Base-by-base conservation (phyloP, 305 asterid species). In the Coffea humblotiana region DNA sequence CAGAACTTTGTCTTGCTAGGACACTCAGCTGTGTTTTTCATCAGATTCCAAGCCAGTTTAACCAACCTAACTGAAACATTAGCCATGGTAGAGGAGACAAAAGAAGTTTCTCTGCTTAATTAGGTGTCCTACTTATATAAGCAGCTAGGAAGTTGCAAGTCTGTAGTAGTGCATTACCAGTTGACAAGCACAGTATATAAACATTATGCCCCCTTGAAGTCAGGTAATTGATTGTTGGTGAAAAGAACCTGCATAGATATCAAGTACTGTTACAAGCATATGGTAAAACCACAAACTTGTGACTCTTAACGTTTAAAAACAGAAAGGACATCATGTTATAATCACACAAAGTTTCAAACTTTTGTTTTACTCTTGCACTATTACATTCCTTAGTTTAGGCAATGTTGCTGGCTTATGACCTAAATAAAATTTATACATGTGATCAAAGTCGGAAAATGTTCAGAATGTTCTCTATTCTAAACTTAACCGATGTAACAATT, bases 161-260 rank as follows among this genome's bases (percentile, higher is more conserved):
- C n/a, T 64, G 16, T 45, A 83, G 68, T 47, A 82, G 81, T 71
- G 72, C 65, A 71, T 85, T 89, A 93, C 99, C 99, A 69, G 91
- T 93, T 83, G 98, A 95, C 79, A 95, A 61, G 89, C 99, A 95
- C 37, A 93, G 84, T 77, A 95, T 85, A 80, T 83, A 89, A 84
- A 95, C 72, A 82, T 90, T 89, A 87, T 91, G 93, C 69, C 90
- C 90, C 87, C 85, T 80, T 19, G 91, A 86, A 77, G 84, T 82
- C 81, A 93, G 79, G 88, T 91, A 87, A 84, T 88, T 91, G 77
- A 93, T 89, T 52, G 91, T 90, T 13, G 98, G 98, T 82, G 97
- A 83, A 82, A 95, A 92, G 87, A 95, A 95, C 98, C 99, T 95
- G 91, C 88, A 88, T 76, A 78, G 19, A 23, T 48, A 12, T 64